Evolutionary conservation across 495 filamentous ascomycete genomes (phyloP).

Genomic region (Parathielavia appendiculata): DNA sequence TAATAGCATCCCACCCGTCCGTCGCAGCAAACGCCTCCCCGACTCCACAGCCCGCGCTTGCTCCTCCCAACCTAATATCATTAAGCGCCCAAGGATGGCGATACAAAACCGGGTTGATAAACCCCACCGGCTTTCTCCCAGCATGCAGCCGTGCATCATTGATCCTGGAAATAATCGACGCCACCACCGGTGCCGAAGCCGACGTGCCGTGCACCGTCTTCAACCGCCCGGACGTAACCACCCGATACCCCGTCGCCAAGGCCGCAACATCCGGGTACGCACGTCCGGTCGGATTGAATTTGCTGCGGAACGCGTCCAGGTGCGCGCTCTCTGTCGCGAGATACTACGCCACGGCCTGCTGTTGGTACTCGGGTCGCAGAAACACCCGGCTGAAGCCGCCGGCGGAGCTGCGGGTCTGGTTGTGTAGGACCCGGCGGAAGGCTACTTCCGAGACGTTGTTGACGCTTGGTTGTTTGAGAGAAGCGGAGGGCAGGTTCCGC

Average conservation of each 20-base stretch:
- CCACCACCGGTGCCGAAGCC: slow-evolving; percentile 53
- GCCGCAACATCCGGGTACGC: slow-evolving; percentile 60
- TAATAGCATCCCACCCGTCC: slow-evolving; percentile 59
- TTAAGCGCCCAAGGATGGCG: slow-evolving; percentile 54
- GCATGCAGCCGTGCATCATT: slow-evolving; percentile 54
- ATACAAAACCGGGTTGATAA: slow-evolving; percentile 56
- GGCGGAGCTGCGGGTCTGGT: too few species aligned
- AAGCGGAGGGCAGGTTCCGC: too few species aligned
- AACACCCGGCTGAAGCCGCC: slow-evolving; percentile 68
- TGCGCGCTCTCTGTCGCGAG: slow-evolving; percentile 46
- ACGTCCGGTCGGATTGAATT: slow-evolving; percentile 8
- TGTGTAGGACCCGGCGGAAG: too few species aligned
- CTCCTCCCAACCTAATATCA: slow-evolving; percentile 55
- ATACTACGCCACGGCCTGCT: too few species aligned
- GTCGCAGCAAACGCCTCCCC: slow-evolving; percentile 49
- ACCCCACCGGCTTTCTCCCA: slow-evolving; percentile 46
- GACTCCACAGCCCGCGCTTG: slow-evolving; percentile 52
- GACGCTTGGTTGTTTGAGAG: not conserved
- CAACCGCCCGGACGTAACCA: slow-evolving; percentile 37
- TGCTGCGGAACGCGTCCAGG: not conserved
- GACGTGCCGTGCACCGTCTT: slow-evolving; percentile 49
- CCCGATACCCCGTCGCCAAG: slow-evolving; percentile 50
- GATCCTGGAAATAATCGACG: slow-evolving; percentile 53
- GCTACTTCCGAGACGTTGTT: too few species aligned
- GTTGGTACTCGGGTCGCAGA: slow-evolving; percentile 53